Base-by-base conservation (phyloP, 2,329 filamentous ascomycete species). In the Calonectria honghensis region DNA sequence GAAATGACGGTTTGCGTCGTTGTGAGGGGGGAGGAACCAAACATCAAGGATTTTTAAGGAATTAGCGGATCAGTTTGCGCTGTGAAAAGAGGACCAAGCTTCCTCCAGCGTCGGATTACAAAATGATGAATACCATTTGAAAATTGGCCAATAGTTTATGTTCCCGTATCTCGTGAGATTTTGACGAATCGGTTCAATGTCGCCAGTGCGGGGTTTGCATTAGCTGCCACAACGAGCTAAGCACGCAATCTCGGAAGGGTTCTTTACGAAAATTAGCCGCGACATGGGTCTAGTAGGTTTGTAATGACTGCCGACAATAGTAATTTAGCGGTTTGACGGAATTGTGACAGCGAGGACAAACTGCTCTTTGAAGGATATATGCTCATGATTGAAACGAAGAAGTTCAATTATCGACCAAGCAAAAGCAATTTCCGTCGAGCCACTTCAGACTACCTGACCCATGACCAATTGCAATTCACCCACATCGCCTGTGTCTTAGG, bases 1-100 rank as follows among this genome's bases (percentile, higher is more conserved):
- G 82, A 90, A 89, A 75, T 84, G 68, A 70, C 45, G 48, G 31
- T 31, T 52, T 24, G 31, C 32, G 59, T 37, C 13, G n/a, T 37
- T 37, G 57, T 24, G 37, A 10, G 14, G 41, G 41, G 41, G 7
- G 32, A 32, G 32, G 32, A 10, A n/a, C 11, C 20, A 48, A 48
- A 20, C 41, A 4, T n/a, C 20, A n/a, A 3, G 41, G 41, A 41
- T 18, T 48, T 48, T 48, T 20, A 48, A 48, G 45, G 10, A 24
- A 48, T 48, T 48, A 24, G n/a, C 45, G 45, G 11, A 24, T 48
- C 45, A 48, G 3, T 24, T 24, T 48, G n/a, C 41, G 41, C n/a
- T 24, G 9, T 24, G 45, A 24, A n/a, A 48, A 24, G 20, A 48
- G 20, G 18, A 39, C 16, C 37, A 24, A 48, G 4, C 18, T 13